Evolutionary conservation across 371 early-diverging fungal genomes (phyloP), one percentile per base, ranked within the genome.

Genomic region (Circinella minor): DNA sequence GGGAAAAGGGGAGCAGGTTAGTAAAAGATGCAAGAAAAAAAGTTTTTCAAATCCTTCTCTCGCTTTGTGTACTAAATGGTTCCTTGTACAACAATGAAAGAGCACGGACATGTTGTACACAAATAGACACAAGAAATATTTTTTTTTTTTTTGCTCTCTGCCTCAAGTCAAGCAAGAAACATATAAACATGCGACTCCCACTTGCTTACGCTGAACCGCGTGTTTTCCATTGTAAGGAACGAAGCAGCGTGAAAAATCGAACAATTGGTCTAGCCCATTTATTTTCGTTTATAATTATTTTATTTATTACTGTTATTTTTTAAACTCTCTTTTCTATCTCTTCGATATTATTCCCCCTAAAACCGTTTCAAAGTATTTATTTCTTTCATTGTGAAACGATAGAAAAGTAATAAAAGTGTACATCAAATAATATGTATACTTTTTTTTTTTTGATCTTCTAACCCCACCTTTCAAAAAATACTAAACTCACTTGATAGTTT

Each of bases 61-160:
- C 47, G 9, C 11, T 9, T 47, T 47, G 47, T 47, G 47, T 15
- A 47, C 15, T 27, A 27, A 27, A 27, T 27, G 27, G 27, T 27
- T 27, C 27, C 27, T 11, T 11, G 57, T 57, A 57, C 7, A 7
- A 57, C 57, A 57, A 27, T 18, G 14, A 27, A 57, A 5, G 57
- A 57, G 57, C 57, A 57, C 57, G 57, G 57, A 57, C 57, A 57
- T 57, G 57, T 43, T 43, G 43, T 57, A 57, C 57, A 57, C 55
- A 55, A 55, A 4, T 8, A 18, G n/a, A 47, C 47, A 47, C 47
- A 47, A 47, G 47, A 9, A 15, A 11, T 15, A 15, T 15, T 47
- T 3, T 3, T n/a, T 55, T n/a, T 20, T 18, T 57, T 34, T 18
- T 10, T 34, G 11, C 34, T 18, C 57, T 27, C 27, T 27, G 27